These are phyloP conservation scores for Fusarium nisikadoi DNA, from an alignment of 2,329 filamentous ascomycete species.

Conservation along the genomic window DNA sequence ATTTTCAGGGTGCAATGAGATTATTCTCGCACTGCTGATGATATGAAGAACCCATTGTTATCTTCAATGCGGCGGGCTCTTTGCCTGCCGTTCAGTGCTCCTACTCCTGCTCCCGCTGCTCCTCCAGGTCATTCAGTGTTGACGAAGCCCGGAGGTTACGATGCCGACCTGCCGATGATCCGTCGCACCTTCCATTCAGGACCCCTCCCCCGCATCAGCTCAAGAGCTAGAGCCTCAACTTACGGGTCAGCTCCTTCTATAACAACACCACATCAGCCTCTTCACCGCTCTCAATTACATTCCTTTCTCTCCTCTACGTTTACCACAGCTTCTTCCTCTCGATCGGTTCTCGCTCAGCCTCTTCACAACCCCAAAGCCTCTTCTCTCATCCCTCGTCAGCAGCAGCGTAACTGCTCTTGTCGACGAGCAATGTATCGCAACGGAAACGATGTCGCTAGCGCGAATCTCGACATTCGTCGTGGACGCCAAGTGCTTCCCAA, in stretches of 20 bases:
- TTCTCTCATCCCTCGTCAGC: slow-evolving; percentile 27
- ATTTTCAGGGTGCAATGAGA: neutral
- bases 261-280: neutral
- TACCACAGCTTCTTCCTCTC: slow-evolving; percentile 1
- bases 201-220: slow-evolving; percentile 44
- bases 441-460: slow-evolving; percentile 37
- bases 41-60: slow-evolving; percentile 14
- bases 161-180: slow-evolving; percentile 39
- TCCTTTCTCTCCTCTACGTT: slow-evolving; percentile 9
- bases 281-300: neutral
- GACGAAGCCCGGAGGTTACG: slow-evolving; percentile 16
- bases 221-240: slow-evolving; percentile 31
- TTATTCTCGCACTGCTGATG: neutral
- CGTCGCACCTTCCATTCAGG: slow-evolving; percentile 35
- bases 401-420: slow-evolving; percentile 45
- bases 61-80: slow-evolving; percentile 17
- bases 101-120: neutral
- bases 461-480: slow-evolving; percentile 44
- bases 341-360: neutral
- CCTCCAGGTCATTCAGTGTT: neutral
- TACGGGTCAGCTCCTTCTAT: slow-evolving; percentile 22
- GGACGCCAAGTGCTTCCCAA: slow-evolving; percentile 84
- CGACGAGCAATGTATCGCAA: slow-evolving; percentile 46
- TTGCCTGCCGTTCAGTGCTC: neutral
- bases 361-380: slow-evolving; percentile 2